Conservation (phyloP, 805 yeast species). For the Starmerella apis region DNA sequence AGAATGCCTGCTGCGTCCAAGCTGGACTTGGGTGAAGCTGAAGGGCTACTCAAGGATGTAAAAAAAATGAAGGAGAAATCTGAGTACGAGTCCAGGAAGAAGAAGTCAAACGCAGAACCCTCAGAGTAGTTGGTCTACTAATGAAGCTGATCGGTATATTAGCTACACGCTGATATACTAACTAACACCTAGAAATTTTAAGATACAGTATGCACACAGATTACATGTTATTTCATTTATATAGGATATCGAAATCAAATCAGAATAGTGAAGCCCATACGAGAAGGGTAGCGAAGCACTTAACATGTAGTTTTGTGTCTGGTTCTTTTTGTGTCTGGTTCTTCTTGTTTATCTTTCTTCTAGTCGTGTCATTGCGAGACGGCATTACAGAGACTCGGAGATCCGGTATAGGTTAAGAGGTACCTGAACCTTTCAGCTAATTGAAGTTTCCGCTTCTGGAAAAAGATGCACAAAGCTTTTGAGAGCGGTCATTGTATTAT, state of each 20-base stretch:
- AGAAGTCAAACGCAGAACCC: background rate
- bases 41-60: background rate
- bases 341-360: slow-evolving; percentile 2
- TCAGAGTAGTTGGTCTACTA: background rate
- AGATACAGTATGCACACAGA: too few relatives aligned
- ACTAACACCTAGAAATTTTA: too few relatives aligned
- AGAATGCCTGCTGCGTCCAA: slow-evolving; percentile 2
- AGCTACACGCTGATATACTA: too few relatives aligned
- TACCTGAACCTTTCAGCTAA: background rate
- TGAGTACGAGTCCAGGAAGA: background rate
- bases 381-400: too few relatives aligned
- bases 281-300: background rate
- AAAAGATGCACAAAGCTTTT: background rate
- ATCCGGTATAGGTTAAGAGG: background rate
- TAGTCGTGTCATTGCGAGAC: background rate
- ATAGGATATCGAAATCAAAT: too few relatives aligned
- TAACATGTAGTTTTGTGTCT: background rate
- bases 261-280: background rate
- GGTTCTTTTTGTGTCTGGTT: too few relatives aligned
- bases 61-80: background rate
- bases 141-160: too few relatives aligned
- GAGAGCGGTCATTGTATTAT: slow-evolving; percentile 1
- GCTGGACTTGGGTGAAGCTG: slow-evolving; percentile 3
- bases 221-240: too few relatives aligned
- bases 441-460: slow-evolving; percentile 2